Evolutionary conservation across 2,329 filamentous ascomycete genomes (phyloP), one percentile per base, ranked within the genome.

Genomic region (Leptographium lundbergii): DNA sequence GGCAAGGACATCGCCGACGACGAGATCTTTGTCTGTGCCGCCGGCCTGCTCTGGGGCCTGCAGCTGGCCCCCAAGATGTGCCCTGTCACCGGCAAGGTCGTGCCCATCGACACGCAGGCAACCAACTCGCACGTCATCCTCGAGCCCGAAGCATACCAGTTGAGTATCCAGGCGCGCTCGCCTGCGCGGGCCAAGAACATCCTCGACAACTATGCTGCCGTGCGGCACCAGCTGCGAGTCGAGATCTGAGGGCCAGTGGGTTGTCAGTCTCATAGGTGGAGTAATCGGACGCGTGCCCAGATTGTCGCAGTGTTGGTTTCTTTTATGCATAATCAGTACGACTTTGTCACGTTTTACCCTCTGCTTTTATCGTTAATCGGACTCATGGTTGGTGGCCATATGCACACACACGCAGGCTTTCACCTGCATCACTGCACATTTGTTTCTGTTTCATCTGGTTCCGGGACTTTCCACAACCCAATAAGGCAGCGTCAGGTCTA

Each of bases 1-100:
- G 83, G 82, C 6, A 80, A 83, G 70, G 78, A 79, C 58, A 77
- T 86, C 53, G 84, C 81, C 29, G 81, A 85, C 65, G 79, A 82
- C 65, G 80, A 83, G 69, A 75, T 80, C 65, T 77, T 80, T 63
- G 71, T 80, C 53, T 72, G 74, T 9, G 76, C 74, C 25, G 77
- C 77, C 4, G 69, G 69, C 7, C 66, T 78, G 11, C 72, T 77
- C 47, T 81, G 78, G 78, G 77, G 72, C 0, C 79, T 80, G 62
- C 67, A 77, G 58, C 68, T 79, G 56, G 64, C 56, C 4, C 68
- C 67, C 34, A 74, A 73, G 67, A 68, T 63, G 25, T 77, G 74
- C 62, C 71, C 74, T 1, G 63, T 67, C 53, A 78, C 76, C 0
- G 76, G 76, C 10, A 63, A 72, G 50, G 61, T 66, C 17, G 66